Evolutionary conservation across 2,329 filamentous ascomycete species (phyloP).

Genomic region (Cytospora paraplurivora): DNA sequence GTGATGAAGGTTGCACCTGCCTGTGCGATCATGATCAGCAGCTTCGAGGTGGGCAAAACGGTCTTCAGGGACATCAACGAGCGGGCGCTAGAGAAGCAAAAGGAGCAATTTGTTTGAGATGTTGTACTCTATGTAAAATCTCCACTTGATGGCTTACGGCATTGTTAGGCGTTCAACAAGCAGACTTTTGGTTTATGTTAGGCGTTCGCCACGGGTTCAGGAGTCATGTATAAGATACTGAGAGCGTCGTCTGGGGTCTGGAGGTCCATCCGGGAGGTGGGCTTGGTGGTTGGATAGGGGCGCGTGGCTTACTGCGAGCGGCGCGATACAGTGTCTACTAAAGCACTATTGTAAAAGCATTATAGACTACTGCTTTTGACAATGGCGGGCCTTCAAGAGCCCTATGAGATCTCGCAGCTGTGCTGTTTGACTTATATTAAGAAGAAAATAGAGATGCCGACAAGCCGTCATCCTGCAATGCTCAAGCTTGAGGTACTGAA

Average conservation of each 20-base stretch:
- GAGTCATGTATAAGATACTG: constrained; percentile 16
- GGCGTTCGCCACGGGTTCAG: constrained; percentile 16
- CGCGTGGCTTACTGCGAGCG: neutral
- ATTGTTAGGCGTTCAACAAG: constrained; percentile 20
- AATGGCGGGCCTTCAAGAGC: neutral
- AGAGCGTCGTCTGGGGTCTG: constrained; percentile 13
- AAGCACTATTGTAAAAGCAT: neutral
- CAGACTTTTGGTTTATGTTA: constrained; percentile 21
- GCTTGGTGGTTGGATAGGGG: too few relatives aligned
- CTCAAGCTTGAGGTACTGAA: too few relatives aligned
- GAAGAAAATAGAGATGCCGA: neutral
- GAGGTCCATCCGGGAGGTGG: neutral
- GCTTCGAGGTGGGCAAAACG: constrained; percentile 93
- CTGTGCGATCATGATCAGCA: constrained; percentile 99
- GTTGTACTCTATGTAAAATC: constrained; percentile 14
- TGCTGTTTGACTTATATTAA: neutral
- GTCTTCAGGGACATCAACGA: constrained; percentile 77
- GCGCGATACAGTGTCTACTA: constrained; percentile 16
- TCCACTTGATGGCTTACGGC: constrained; percentile 26
- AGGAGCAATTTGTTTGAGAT: constrained; percentile 21
- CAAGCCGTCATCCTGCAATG: neutral
- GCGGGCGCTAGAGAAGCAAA: constrained; percentile 38
- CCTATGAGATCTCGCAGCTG: neutral
- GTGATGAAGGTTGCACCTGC: constrained; percentile 94
- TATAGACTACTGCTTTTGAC: neutral